These are phyloP conservation scores for Colletotrichum cuscutae DNA, from an alignment of 2,329 filamentous ascomycete species.

Conservation along the genomic window DNA sequence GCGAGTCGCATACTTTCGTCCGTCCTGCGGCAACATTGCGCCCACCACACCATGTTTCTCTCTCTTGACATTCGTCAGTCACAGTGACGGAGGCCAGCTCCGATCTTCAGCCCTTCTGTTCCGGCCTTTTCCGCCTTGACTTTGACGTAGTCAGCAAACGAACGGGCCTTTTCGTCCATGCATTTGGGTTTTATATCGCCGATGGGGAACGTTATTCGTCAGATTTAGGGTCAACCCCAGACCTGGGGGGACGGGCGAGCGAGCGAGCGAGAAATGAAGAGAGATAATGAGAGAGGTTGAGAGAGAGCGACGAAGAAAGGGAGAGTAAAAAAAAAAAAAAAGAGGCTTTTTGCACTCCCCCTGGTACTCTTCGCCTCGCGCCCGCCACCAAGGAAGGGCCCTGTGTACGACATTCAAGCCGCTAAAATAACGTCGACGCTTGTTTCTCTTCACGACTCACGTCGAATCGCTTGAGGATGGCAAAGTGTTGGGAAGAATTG, in stretches of 20 bases:
- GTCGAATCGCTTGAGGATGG: neutral
- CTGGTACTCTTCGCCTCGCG: neutral
- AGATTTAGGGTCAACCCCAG: neutral
- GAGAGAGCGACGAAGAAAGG: neutral
- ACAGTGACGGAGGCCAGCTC: constrained; percentile 8
- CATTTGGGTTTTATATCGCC: neutral
- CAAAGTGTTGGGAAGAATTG: neutral
- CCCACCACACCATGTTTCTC: neutral
- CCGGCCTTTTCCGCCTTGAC: constrained; percentile 14
- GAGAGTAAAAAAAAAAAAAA: neutral
- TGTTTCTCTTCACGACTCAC: constrained; percentile 14
- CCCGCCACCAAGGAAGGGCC: neutral
- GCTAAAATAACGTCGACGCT: neutral
- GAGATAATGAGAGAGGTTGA: neutral
- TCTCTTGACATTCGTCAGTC: neutral
- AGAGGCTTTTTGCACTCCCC: neutral
- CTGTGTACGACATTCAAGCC: neutral
- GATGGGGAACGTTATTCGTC: neutral
- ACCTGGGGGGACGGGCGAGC: neutral
- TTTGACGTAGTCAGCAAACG: constrained; percentile 14
- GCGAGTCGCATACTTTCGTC: constrained; percentile 1
- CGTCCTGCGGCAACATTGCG: neutral
- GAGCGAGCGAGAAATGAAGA: neutral
- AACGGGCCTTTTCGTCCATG: constrained; percentile 14
- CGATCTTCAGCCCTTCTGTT: neutral